Base-by-base conservation (phyloP, 2,329 filamentous ascomycete species). In the Diaporthe sp. region DNA sequence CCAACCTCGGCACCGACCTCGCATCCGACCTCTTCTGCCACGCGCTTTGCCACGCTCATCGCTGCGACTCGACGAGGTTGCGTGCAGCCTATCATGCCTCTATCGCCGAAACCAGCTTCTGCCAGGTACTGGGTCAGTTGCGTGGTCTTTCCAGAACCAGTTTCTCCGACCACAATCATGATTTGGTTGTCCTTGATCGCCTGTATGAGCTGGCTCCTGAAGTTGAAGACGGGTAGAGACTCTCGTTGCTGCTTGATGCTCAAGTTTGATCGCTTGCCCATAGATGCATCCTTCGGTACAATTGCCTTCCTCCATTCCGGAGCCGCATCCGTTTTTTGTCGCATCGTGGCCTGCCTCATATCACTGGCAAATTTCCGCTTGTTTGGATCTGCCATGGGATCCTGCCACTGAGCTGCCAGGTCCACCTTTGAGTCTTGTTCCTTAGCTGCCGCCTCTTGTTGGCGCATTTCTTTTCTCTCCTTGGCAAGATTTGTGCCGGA, bases 21-120 rank as follows among this genome's bases (percentile, higher is more conserved):
- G 79, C 96, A 98, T 22, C 97, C 96, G 74, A 98, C 95, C 85
- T 99, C 97, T 81, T 98, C 95, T 0, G 96, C 92, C 4, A 99
- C 97, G 90, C 97, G 96, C 83, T 98, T 97, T 12, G 97, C 96
- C 4, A 99, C 97, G 2, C 95, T 98, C 92, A 98, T 98, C 76
- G 97, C 97, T 35, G 97, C 97, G 15, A 98, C 97, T 88, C 97
- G 95, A 82, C 97, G 94, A 68, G 97, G 97, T 79, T 99, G 97
- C 0, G 97, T 99, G 81, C 97, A 99, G 1, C 97, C 97, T 61
- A 99, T 97, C 74, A 98, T 93, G 42, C 96, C 95, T 73, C 93
- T 86, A 77, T 97, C 94, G 2, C 93, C 93, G 80, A 97, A 98
- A 0, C 97, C 97, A 63, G 91, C 96, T 83, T 99, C 97, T 0